A percentile compares a stretch with the other conserved stretches of the same genome.
Evolutionary conservation across 2,329 filamentous ascomycete species (phyloP).

Genomic region (Aspergillus sclerotialis): DNA sequence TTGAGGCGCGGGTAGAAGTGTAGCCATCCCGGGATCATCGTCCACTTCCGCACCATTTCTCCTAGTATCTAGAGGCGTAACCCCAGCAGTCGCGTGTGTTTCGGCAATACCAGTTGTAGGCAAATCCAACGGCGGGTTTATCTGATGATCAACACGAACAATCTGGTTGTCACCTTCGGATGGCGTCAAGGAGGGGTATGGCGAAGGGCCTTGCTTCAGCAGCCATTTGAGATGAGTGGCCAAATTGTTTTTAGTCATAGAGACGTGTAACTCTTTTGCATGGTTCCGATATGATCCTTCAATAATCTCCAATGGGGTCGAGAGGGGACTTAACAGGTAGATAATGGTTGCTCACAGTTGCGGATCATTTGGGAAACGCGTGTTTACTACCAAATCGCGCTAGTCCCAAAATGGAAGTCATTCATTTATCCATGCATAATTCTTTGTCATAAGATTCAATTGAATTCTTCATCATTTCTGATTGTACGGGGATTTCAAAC

Average conservation of each 20-base stretch:
- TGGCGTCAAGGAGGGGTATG: slow-evolving; percentile 24
- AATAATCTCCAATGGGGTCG: no score
- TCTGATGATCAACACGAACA: slow-evolving; percentile 3
- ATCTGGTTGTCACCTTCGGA: slow-evolving; percentile 18
- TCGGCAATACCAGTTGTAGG: slow-evolving; percentile 5
- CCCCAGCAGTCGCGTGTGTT: slow-evolving; percentile 6
- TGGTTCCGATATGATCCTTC: no score
- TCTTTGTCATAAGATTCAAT: no score
- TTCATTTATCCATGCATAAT: no score
- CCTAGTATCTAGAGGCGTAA: slow-evolving; percentile 12
- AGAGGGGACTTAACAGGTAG: no score
- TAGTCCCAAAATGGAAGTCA: no score
- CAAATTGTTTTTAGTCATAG: slow-evolving; percentile 45
- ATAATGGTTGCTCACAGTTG: no score
- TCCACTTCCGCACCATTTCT: slow-evolving; percentile 21
- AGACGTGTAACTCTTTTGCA: slow-evolving; percentile 22
- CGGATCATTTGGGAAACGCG: no score
- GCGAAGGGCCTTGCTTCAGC: slow-evolving; percentile 31
- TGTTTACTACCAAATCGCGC: no score
- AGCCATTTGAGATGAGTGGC: slow-evolving; percentile 41
- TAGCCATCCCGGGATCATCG: slow-evolving; percentile 34
- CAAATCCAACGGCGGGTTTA: slow-evolving; percentile 3
- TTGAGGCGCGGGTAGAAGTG: slow-evolving; percentile 35
- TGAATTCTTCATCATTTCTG: no score
- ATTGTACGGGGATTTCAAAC: no score